Conservation (phyloP, 129 eudicot species). For the Cynara cardunculus region DNA sequence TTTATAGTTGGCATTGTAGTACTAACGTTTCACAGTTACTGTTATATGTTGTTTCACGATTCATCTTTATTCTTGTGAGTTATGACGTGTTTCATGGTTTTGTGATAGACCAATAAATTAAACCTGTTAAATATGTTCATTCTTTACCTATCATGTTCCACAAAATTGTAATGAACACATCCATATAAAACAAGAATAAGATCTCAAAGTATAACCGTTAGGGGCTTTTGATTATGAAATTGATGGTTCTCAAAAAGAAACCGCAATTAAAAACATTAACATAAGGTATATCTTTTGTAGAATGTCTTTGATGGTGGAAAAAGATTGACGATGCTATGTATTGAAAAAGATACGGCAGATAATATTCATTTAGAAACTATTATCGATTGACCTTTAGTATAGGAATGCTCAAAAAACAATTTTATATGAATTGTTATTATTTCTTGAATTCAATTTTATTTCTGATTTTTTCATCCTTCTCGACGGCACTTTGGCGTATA, state of each 20-base stretch:
- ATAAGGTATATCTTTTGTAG: neutral
- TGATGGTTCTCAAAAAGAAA: neutral
- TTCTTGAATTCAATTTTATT: no score
- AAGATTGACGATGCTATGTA: neutral
- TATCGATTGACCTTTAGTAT: neutral
- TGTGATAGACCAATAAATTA: neutral
- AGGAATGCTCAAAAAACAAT: neutral
- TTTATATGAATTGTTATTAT: neutral
- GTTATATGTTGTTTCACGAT: no score
- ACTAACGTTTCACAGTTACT: no score
- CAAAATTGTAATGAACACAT: neutral
- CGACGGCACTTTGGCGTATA: no score
- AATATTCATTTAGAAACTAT: neutral
- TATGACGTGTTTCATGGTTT: no score
- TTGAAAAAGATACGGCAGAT: neutral
- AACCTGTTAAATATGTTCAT: neutral
- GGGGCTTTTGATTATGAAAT: neutral
- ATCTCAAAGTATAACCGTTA: neutral
- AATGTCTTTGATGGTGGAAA: neutral
- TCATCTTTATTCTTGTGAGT: no score
- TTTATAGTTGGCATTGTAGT: no score
- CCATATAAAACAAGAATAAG: neutral
- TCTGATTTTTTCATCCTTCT: no score
- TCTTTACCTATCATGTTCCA: neutral
- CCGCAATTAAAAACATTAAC: neutral